A percentile compares a stretch with the other conserved stretches of the same genome.
These are phyloP conservation scores for Nigrospora oryzae DNA, from an alignment of 2,329 filamentous ascomycete species.

Conservation along the genomic window DNA sequence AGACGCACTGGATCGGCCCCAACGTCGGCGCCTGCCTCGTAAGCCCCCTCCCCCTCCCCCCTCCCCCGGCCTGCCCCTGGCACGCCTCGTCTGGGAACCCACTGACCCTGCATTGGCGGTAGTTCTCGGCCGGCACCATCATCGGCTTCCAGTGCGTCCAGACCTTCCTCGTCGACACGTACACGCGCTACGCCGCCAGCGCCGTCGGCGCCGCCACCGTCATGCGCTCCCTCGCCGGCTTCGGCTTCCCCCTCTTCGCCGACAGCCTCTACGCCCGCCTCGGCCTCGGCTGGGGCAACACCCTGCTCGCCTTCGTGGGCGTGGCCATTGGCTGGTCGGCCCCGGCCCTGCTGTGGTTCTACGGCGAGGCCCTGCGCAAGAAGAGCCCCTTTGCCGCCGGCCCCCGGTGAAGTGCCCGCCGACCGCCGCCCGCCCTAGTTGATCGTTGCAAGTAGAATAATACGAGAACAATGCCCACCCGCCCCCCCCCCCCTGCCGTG, in stretches of 20 bases:
- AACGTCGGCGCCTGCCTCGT: constrained; percentile 32
- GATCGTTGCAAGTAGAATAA: too few species aligned
- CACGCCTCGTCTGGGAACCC: too few species aligned
- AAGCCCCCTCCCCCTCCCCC: too few species aligned
- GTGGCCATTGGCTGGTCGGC: constrained; percentile 41
- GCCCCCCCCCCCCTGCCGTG: too few species aligned
- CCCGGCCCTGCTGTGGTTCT: constrained; percentile 33
- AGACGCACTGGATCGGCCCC: constrained; percentile 35
- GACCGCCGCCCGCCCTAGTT: too few species aligned
- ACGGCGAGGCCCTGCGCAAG: constrained; percentile 25
- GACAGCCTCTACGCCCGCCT: constrained; percentile 32
- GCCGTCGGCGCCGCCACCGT: constrained; percentile 35
- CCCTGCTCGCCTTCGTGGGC: constrained; percentile 36
- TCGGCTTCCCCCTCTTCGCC: constrained; percentile 43
- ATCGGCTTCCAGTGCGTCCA: constrained; percentile 35
- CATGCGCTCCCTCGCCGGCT: constrained; percentile 37
- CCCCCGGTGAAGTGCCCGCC: constrained; percentile 2
- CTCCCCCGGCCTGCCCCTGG: too few species aligned
- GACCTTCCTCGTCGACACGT: constrained; percentile 37
- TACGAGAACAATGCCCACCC: too few species aligned
- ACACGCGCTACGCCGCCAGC: constrained; percentile 35
- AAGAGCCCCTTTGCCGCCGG: constrained; percentile 23
- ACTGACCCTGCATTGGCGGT: too few species aligned
- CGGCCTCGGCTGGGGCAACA: constrained; percentile 39
- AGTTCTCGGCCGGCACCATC: constrained; percentile 28